Conservation (phyloP, 2,329 filamentous ascomycete species). For the Aplosporella prunicola region DNA sequence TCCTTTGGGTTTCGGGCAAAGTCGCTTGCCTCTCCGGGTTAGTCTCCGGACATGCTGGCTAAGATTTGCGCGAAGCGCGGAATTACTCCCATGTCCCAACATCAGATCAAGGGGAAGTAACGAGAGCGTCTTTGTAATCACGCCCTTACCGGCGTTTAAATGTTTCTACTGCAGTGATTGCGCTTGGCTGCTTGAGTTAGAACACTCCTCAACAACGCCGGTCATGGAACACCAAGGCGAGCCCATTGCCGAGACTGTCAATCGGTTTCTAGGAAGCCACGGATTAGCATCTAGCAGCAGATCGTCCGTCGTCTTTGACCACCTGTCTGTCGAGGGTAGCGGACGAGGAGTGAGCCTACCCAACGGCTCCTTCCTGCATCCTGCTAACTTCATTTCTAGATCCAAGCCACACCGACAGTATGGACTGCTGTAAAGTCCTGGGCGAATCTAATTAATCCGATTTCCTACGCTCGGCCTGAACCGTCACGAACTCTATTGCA, state of each 20-base stretch:
- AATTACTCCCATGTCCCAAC: neutral
- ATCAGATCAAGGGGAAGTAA: neutral
- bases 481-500: neutral
- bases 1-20: too few relatives aligned
- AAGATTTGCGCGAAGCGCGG: too few relatives aligned
- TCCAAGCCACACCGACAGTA: neutral
- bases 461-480: neutral
- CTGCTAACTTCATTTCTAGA: neutral
- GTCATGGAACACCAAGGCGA: neutral
- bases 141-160: neutral
- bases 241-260: neutral
- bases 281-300: neutral
- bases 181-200: neutral
- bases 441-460: neutral
- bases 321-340: neutral
- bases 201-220: neutral
- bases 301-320: neutral
- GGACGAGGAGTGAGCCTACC: neutral
- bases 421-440: neutral
- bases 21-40: too few relatives aligned
- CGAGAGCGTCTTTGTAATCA: neutral
- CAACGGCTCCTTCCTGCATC: neutral
- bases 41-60: too few relatives aligned
- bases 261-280: neutral
- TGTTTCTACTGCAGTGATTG: neutral